phyloP scores from a whole-genome alignment of 208 protist species.

The Trichomonas tenax region DNA sequence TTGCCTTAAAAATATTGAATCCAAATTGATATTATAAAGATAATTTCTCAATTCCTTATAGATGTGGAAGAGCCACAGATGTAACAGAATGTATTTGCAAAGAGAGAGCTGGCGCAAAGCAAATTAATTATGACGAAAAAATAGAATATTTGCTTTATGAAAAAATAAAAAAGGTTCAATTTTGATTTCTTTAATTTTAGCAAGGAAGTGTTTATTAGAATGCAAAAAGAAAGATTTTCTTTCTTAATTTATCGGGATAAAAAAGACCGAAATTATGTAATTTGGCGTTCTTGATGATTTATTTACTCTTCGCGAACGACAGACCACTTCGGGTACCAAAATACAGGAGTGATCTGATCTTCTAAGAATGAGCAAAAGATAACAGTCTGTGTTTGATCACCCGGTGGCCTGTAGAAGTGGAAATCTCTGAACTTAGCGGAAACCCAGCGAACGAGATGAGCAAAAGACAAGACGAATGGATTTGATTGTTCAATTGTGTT shows the following conservation, averaged over 20 bases:
- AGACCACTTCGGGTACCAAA: constrained; percentile 18
- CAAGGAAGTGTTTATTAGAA: too few relatives aligned
- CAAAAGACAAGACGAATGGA: constrained; percentile 4
- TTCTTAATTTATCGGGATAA: background rate
- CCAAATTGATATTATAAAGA: too few relatives aligned
- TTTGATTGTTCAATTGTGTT: constrained; percentile 17
- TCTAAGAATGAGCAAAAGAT: constrained; percentile 20
- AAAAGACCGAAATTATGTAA: background rate
- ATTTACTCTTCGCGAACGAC: constrained; percentile 7
- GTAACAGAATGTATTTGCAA: too few relatives aligned
- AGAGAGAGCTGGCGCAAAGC: too few relatives aligned
- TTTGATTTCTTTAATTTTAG: too few relatives aligned
- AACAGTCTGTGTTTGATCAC: constrained; percentile 14
- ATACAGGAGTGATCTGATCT: constrained; percentile 2
- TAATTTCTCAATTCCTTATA: too few relatives aligned
- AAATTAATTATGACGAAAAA: too few relatives aligned
- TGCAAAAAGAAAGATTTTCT: background rate
- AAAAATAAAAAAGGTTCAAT: too few relatives aligned
- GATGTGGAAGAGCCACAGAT: too few relatives aligned
- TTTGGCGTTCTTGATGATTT: background rate
- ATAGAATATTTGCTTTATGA: too few relatives aligned
- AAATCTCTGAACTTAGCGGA: constrained; percentile 15
- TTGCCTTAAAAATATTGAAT: too few relatives aligned
- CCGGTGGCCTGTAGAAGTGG: background rate
- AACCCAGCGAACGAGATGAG: background rate